phyloP scores from a whole-genome alignment of 1,284 basidiomycete genomes.

The Rhodotorula glutinis region DNA sequence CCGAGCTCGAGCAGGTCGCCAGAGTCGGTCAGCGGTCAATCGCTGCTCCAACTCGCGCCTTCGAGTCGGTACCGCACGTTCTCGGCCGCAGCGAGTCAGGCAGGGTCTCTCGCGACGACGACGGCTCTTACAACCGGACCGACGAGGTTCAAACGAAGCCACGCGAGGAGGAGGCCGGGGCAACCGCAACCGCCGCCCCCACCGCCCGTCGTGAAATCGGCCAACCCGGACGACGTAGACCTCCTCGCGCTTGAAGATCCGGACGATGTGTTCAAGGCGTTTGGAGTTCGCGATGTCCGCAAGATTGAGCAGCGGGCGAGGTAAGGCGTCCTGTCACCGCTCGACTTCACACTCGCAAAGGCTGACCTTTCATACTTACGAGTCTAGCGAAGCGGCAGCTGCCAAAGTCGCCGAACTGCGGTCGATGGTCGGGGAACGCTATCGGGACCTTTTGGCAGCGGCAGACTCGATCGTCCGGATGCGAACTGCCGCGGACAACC shows the following conservation, averaged over 20 bases:
- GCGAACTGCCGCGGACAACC: conserved; percentile 36
- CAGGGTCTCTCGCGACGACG: conserved; percentile 25
- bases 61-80: not conserved
- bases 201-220: not conserved
- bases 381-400: conserved; percentile 33
- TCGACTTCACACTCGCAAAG: no score
- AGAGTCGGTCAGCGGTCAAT: conserved; percentile 9
- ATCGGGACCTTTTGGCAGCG: conserved; percentile 85
- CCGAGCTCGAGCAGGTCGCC: conserved; percentile 4
- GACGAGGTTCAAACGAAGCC: conserved; percentile 23
- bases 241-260: conserved; percentile 40
- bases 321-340: conserved; percentile 11
- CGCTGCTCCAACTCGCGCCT: conserved; percentile 2
- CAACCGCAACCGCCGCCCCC: not conserved
- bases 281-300: conserved; percentile 42
- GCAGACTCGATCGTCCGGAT: conserved; percentile 53
- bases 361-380: not conserved
- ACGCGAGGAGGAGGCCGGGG: conserved; percentile 16
- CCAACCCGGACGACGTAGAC: conserved; percentile 40
- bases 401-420: conserved; percentile 67
- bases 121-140: conserved; percentile 13
- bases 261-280: conserved; percentile 41
- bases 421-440: conserved; percentile 93
- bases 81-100: conserved; percentile 11
- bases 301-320: conserved; percentile 40